Conservation (phyloP, 495 filamentous ascomycete species). For the Lasiosphaeria miniovina region DNA sequence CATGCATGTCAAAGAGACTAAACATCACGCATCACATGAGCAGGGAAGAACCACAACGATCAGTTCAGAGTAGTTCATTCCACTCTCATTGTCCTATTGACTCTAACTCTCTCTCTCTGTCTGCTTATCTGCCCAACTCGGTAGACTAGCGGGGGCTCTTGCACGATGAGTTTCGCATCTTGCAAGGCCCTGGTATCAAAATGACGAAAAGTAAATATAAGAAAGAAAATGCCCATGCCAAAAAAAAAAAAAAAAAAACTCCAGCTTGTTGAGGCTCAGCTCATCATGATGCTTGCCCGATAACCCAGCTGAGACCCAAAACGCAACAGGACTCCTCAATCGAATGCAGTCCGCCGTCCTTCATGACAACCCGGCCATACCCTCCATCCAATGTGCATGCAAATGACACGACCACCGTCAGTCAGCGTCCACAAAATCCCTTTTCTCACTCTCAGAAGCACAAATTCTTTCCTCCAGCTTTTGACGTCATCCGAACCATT, state of each 20-base stretch:
- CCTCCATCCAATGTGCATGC: not conserved
- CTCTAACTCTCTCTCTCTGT: too few relatives aligned
- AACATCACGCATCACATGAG: too few relatives aligned
- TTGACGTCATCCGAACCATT: not conserved
- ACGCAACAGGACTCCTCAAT: not conserved
- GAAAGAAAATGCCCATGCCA: not conserved
- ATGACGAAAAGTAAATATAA: too few relatives aligned
- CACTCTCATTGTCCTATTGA: too few relatives aligned
- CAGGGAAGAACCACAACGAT: too few relatives aligned
- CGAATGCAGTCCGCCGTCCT: not conserved
- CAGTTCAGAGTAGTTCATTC: too few relatives aligned
- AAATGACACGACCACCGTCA: not conserved
- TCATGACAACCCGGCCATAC: not conserved
- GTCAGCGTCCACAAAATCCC: not conserved
- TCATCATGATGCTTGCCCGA: not conserved
- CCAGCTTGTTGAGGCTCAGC: not conserved
- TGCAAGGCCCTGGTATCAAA: too few relatives aligned
- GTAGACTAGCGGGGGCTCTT: too few relatives aligned
- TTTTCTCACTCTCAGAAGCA: not conserved
- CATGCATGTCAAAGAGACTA: too few relatives aligned
- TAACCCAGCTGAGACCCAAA: not conserved
- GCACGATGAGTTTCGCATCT: too few relatives aligned
- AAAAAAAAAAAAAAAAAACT: not conserved
- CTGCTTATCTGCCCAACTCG: too few relatives aligned
- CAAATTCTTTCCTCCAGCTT: not conserved